Percentiles rank a stretch among this genome's conserved stretches.
Evolutionary conservation across 148 eudicot species (phyloP).

Genomic region (Vaccinium myrtillus): DNA sequence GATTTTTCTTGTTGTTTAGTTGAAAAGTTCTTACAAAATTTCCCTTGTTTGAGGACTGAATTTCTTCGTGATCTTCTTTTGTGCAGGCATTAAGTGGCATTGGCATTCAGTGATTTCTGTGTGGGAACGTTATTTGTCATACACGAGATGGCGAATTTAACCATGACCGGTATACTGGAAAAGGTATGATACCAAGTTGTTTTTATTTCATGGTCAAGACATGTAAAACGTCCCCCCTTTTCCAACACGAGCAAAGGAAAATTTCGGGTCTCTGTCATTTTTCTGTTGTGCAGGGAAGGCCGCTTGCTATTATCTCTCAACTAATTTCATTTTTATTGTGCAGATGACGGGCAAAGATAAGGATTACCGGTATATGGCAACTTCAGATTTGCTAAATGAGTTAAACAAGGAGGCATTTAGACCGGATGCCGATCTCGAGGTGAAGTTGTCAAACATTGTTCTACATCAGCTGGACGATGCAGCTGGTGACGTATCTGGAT

Average conservation of each 20-base stretch:
- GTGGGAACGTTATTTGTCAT: background rate
- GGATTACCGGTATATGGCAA: conserved; percentile 94
- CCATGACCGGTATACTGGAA: conserved; percentile 75
- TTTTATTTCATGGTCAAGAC: background rate
- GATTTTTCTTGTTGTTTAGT: background rate
- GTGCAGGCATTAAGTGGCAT: conserved; percentile 15
- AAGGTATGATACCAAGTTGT: conserved; percentile 50
- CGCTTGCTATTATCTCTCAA: background rate
- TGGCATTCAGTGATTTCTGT: background rate
- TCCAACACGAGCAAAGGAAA: background rate
- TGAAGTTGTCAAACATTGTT: conserved; percentile 71
- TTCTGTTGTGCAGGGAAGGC: background rate
- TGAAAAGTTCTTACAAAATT: background rate
- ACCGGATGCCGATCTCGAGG: conserved; percentile 73
- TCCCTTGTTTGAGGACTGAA: background rate
- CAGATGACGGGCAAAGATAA: conserved; percentile 94
- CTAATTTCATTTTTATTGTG: conserved; percentile 11
- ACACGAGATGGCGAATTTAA: conserved; percentile 62
- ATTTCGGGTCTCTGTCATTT: background rate
- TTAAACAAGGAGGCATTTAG: conserved; percentile 81
- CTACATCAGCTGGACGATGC: conserved; percentile 96
- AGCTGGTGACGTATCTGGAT: conserved; percentile 95
- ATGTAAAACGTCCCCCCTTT: background rate
- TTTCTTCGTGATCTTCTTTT: conserved; percentile 6
- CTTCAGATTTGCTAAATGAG: conserved; percentile 95